phyloP scores from a whole-genome alignment of 2,329 filamentous ascomycete species.

The Chalaropsis ovoidea region DNA sequence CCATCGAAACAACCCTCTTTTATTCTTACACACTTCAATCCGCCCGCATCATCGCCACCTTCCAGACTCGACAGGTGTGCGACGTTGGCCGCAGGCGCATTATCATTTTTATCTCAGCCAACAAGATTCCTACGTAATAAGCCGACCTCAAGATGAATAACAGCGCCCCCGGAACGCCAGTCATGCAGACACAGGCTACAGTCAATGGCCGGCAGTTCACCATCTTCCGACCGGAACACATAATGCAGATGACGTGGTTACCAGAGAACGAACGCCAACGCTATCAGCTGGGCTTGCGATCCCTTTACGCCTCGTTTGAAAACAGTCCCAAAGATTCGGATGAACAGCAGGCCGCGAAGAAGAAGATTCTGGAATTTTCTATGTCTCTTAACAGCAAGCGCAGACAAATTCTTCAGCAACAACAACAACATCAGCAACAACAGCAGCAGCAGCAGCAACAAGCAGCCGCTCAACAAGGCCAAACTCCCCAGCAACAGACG shows the following conservation, averaged over 20 bases:
- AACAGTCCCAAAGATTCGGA: slow-evolving; percentile 39
- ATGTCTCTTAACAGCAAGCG: slow-evolving; percentile 44
- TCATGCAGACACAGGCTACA: slow-evolving; percentile 28
- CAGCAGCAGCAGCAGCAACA: slow-evolving; percentile 32
- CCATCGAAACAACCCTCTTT: neutral
- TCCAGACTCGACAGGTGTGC: neutral
- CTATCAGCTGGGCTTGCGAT: slow-evolving; percentile 47
- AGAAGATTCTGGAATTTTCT: slow-evolving; percentile 52
- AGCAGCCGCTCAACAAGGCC: slow-evolving; percentile 26
- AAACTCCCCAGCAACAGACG: slow-evolving; percentile 28
- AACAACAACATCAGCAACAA: slow-evolving; percentile 33
- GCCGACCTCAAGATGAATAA: neutral
- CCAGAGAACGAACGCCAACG: slow-evolving; percentile 47
- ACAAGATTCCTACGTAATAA: slow-evolving; percentile 9
- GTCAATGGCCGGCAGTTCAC: slow-evolving; percentile 30
- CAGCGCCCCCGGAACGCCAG: slow-evolving; percentile 21
- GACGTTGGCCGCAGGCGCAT: slow-evolving; percentile 1
- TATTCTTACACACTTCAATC: neutral
- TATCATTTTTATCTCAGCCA: neutral
- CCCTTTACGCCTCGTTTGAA: slow-evolving; percentile 46
- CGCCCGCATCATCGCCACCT: neutral
- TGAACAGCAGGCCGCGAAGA: slow-evolving; percentile 43
- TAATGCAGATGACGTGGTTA: slow-evolving; percentile 42
- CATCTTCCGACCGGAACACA: slow-evolving; percentile 45
- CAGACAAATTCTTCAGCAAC: slow-evolving; percentile 31